phyloP scores from a whole-genome alignment of 805 yeast species.

The Metschnikowia lachancei region DNA sequence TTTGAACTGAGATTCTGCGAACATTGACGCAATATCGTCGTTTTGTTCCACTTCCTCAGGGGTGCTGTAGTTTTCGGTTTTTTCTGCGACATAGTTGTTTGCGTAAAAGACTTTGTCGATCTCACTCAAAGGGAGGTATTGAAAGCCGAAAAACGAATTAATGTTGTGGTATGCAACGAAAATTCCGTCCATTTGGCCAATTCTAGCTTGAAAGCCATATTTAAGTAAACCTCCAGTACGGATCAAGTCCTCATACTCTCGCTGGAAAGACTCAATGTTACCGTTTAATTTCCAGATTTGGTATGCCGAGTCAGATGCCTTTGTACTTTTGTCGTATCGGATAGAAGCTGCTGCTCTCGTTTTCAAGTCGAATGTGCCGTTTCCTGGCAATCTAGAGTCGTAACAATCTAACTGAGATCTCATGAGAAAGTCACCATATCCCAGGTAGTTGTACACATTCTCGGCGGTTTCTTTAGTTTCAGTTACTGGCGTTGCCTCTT shows the following conservation, averaged over 20 bases:
- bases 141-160: conserved; percentile 79
- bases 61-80: conserved; percentile 10
- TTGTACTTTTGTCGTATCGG: conserved; percentile 69
- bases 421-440: conserved; percentile 65
- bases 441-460: conserved; percentile 67
- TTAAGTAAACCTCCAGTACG: conserved; percentile 72
- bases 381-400: conserved; percentile 76
- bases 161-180: conserved; percentile 89
- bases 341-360: conserved; percentile 89
- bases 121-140: conserved; percentile 72
- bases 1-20: conserved; percentile 22
- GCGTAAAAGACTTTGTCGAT: conserved; percentile 52
- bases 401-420: conserved; percentile 89
- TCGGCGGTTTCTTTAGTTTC: conserved; percentile 1
- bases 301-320: conserved; percentile 58
- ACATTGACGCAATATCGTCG: conserved; percentile 14
- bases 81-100: conserved; percentile 6
- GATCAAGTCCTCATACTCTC: conserved; percentile 74
- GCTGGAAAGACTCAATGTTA: conserved; percentile 70
- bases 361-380: conserved; percentile 88
- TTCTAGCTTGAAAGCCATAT: conserved; percentile 86
- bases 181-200: conserved; percentile 96
- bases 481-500: conserved; percentile 1
- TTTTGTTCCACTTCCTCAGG: conserved; percentile 11
- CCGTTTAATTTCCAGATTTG: conserved; percentile 64